Evolutionary conservation across 2,329 filamentous ascomycete species (phyloP).

Genomic region (Neocucurbitaria cava): DNA sequence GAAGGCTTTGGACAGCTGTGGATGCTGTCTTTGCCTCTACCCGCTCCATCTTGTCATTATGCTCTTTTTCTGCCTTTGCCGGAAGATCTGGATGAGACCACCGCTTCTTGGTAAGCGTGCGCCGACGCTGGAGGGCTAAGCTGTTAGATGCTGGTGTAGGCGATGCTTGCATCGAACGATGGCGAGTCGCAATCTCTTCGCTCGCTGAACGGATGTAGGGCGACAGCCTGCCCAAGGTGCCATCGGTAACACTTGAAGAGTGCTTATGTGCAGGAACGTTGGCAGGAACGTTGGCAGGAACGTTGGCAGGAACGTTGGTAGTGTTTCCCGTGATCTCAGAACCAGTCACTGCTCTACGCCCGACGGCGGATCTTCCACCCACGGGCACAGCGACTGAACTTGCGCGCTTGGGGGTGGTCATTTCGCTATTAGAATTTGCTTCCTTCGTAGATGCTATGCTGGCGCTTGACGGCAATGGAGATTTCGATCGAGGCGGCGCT

Average conservation of each 20-base stretch:
- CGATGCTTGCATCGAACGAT: slow-evolving; percentile 36
- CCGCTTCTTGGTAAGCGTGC: slow-evolving; percentile 45
- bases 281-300: slow-evolving; percentile 23
- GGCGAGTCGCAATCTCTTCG: slow-evolving; percentile 37
- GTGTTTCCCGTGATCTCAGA: slow-evolving; percentile 31
- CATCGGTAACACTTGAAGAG: slow-evolving; percentile 34
- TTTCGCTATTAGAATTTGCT: slow-evolving; percentile 23
- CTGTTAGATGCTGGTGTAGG: slow-evolving; percentile 32
- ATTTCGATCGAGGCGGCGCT: slow-evolving; percentile 14
- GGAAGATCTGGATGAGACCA: slow-evolving; percentile 51
- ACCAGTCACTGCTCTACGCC: slow-evolving; percentile 29
- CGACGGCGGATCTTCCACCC: slow-evolving; percentile 40
- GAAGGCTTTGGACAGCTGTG: slow-evolving; percentile 40
- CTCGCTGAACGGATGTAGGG: slow-evolving; percentile 34
- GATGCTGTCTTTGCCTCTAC: slow-evolving; percentile 23
- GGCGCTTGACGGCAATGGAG: slow-evolving; percentile 25
- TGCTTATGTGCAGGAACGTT: slow-evolving; percentile 32
- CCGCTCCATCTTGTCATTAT: slow-evolving; percentile 42
- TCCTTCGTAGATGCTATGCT: slow-evolving; percentile 29
- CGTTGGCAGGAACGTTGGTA: slow-evolving; percentile 18
- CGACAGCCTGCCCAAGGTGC: slow-evolving; percentile 22
- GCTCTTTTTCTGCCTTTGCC: slow-evolving; percentile 45
- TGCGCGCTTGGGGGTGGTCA: slow-evolving; percentile 28
- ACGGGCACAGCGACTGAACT: slow-evolving; percentile 40
- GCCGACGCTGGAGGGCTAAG: slow-evolving; percentile 39